Percentiles rank a stretch among this genome's conserved stretches.
Evolutionary conservation across 495 filamentous ascomycete genomes (phyloP).

Genomic region (Terfezia claveryi): DNA sequence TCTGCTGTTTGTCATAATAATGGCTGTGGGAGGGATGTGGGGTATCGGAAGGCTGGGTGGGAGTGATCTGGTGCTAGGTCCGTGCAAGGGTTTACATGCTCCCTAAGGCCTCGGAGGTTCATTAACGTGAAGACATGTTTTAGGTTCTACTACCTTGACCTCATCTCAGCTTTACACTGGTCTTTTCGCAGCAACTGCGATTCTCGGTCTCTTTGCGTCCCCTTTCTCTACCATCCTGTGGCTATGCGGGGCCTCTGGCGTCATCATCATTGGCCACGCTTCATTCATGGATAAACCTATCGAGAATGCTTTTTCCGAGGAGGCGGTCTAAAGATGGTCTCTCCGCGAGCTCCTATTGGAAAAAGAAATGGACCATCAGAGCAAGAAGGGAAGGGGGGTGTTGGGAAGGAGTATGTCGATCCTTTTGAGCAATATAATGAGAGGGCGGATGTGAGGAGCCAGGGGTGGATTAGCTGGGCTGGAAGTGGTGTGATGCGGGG

Average conservation of each 20-base stretch:
- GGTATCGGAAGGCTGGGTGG: conserved; percentile 74
- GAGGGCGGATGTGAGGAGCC: too few relatives aligned
- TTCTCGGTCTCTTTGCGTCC: conserved; percentile 61
- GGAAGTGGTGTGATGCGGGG: too few relatives aligned
- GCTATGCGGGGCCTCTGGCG: conserved; percentile 83
- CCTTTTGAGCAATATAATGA: background rate
- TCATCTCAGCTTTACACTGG: conserved; percentile 90
- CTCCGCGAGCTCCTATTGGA: conserved; percentile 18
- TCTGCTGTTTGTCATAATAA: conserved; percentile 75
- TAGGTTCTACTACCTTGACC: conserved; percentile 43
- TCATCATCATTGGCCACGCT: conserved; percentile 84
- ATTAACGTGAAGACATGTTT: background rate
- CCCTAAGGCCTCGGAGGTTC: background rate
- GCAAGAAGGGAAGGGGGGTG: background rate
- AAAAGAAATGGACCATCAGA: conserved; percentile 20
- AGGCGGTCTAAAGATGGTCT: conserved; percentile 74
- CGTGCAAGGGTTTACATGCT: background rate
- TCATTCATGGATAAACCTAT: conserved; percentile 95
- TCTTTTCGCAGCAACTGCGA: conserved; percentile 56
- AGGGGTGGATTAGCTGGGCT: too few relatives aligned
- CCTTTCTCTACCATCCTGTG: conserved; percentile 66
- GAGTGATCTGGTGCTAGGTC: conserved; percentile 63
- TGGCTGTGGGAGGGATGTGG: conserved; percentile 68
- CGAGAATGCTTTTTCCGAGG: conserved; percentile 99
- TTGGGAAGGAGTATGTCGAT: background rate